These are phyloP conservation scores for Xylariales sp. DNA, from an alignment of 2,329 filamentous ascomycete species.

Conservation along the genomic window DNA sequence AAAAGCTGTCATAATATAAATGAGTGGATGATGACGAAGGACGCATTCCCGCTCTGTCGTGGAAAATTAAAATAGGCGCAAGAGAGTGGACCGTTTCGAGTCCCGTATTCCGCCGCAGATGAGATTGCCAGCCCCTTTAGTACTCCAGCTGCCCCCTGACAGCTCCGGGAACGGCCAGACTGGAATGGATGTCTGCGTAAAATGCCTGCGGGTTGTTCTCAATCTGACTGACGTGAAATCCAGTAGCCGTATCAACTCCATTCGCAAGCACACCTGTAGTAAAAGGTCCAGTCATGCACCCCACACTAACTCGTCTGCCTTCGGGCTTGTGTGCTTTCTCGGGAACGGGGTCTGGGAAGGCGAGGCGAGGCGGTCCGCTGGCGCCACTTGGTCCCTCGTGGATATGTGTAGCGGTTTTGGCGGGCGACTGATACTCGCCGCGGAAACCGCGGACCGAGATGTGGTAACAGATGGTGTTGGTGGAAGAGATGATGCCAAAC, in stretches of 20 bases:
- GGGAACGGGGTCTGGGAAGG: conserved; percentile 41
- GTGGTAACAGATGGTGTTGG: conserved; percentile 41
- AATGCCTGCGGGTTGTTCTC: conserved; percentile 44
- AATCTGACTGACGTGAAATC: conserved; percentile 46
- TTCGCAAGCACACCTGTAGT: conserved; percentile 23
- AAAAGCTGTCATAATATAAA: too few relatives aligned
- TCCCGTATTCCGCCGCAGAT: too few relatives aligned
- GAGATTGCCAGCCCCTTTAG: too few relatives aligned
- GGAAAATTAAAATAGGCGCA: too few relatives aligned
- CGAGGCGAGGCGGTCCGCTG: conserved; percentile 46
- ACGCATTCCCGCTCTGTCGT: too few relatives aligned
- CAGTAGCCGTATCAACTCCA: conserved; percentile 28
- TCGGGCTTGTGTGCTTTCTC: conserved; percentile 22
- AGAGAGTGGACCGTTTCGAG: too few relatives aligned
- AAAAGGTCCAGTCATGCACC: conserved; percentile 34
- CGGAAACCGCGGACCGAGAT: conserved; percentile 45
- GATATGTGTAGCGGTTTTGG: conserved; percentile 50
- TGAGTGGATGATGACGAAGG: too few relatives aligned
- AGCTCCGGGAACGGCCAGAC: conserved; percentile 42
- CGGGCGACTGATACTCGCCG: conserved; percentile 45
- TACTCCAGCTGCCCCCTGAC: conserved; percentile 47
- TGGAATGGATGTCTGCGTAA: conserved; percentile 51
- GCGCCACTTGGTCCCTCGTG: conserved; percentile 42
- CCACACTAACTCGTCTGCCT: conserved; percentile 29
- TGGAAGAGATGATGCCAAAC: conserved; percentile 45